phyloP scores from a whole-genome alignment of 441 rosid genomes.

The Aleurites moluccanus region DNA sequence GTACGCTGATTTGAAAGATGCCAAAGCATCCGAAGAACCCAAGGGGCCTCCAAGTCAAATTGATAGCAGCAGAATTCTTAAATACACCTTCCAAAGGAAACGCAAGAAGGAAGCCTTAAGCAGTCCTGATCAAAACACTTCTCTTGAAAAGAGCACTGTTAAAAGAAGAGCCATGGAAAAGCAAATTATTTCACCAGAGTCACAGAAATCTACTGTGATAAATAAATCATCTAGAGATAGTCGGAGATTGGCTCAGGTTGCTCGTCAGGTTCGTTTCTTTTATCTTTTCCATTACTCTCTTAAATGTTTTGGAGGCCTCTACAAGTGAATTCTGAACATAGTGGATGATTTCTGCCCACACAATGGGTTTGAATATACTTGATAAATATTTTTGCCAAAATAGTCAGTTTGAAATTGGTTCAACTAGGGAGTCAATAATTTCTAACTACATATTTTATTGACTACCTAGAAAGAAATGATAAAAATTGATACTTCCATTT shows the following conservation, averaged over 20 bases:
- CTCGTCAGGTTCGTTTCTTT: conserved; percentile 44
- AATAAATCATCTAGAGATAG: conserved; percentile 40
- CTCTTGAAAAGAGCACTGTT: conserved; percentile 25
- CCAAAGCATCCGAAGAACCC: conserved; percentile 24
- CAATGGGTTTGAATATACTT: background rate
- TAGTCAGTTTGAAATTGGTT: background rate
- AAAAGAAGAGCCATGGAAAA: conserved; percentile 35
- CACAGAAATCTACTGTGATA: conserved; percentile 22
- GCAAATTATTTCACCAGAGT: conserved; percentile 22
- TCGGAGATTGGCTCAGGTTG: conserved; percentile 46
- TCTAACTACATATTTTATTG: background rate
- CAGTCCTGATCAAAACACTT: conserved; percentile 24
- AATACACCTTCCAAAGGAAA: conserved; percentile 66
- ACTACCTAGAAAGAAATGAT: background rate
- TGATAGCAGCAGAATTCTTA: conserved; percentile 35
- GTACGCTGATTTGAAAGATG: conserved; percentile 29
- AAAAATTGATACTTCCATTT: background rate
- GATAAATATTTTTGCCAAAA: background rate
- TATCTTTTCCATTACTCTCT: background rate
- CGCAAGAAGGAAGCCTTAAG: conserved; percentile 52
- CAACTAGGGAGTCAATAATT: background rate
- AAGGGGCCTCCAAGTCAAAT: conserved; percentile 27
- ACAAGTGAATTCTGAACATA: background rate
- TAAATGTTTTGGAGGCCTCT: background rate
- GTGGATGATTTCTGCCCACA: background rate